Base-by-base conservation (phyloP, 352 stramenopile genomes). In the Phytopythium helicoides region DNA sequence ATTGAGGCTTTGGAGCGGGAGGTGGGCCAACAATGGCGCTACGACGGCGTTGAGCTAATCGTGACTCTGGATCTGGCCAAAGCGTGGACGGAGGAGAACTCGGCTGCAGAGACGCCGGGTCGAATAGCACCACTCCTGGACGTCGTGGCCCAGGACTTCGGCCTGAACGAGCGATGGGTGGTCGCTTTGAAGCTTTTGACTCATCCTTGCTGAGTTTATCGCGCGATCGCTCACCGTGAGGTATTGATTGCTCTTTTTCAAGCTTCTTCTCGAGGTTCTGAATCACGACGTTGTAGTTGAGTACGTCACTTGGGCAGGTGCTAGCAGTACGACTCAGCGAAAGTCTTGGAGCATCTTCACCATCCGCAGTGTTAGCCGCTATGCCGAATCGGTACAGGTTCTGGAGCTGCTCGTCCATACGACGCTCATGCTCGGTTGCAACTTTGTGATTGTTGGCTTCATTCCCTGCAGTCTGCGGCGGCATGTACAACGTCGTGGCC, bases 231-330 rank as follows among this genome's bases (percentile, higher is more conserved):
- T 15, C 39, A 39, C 49, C 15, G 42, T 12, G 46, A 66, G 38
- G 11, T 14, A 41, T 3, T 37, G 15, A 25, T 61, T 60, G 15
- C 33, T 61, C 64, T 14, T 69, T 18, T n/a, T 22, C 28, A 16
- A 70, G 61, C 9, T 55, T 55, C 34, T 50, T 66, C 51, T 88
- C 77, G 68, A 88, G 76, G 22, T 81, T 63, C 47, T 80, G 75
- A 54, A 88, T 88, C 31, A 77, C 68, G 28, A 83, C 72, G 46
- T 86, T 88, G 57, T 85, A 88, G 1, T 59, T 64, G 34, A 85
- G 49, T 10, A 83, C 68, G 35, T 88, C 77, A n/a, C 72, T 83
- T 9, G 55, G 71, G 36, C 73, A 81, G 10, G 70, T 86, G 50
- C 74, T 86, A 16, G 67, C 62, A 15, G 80, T 56, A 2, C 71